Base-by-base conservation (phyloP, 2,329 filamentous ascomycete species). In the Exserohilum rostratum region DNA sequence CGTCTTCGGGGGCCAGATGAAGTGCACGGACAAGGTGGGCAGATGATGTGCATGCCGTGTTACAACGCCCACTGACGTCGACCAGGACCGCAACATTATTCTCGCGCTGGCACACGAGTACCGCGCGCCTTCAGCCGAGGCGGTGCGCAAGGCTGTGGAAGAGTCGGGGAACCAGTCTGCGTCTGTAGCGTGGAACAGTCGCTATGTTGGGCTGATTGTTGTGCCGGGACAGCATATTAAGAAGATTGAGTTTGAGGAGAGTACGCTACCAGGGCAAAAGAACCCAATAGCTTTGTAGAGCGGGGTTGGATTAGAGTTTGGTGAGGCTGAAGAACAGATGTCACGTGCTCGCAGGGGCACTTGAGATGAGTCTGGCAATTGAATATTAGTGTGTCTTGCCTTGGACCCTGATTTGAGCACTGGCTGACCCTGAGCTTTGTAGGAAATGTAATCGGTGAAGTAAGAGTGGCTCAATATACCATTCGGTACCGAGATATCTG, bases 91-190 rank as follows among this genome's bases (percentile, higher is more conserved):
- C 67, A 97, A 99, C 69, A 83, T 98, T 61, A 91, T 99, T 47
- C 85, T 99, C 47, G 84, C 89, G 31, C 84, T 90, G 62, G 90
- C 93, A 0, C 90, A 95, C 76, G 95, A 99, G 76, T 98, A 97
- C 76, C 90, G 93, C 2, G 84, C 86, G 53, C 92, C 92, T 5
- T 71, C 75, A 6, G 64, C 72, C 10, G 77, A 78, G 2, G 75
- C 80, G 30, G 72, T 82, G 56, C 70, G 70, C 57, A 70, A 71
- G 50, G 64, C 69, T 5, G 69, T 61, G 25, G 60, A 67, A 53
- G 65, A 63, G 15, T 70, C 71, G 1, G 71, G 65, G 30, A 77
- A 67, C 71, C 76, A 50, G 70, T 89, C 51, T 84, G 59, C 68
- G 3, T 53, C 83, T 58, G 76, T 90, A 49, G 85, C 91, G 65